phyloP scores from a whole-genome alignment of 805 yeast species.

The Pichia eremophila region DNA sequence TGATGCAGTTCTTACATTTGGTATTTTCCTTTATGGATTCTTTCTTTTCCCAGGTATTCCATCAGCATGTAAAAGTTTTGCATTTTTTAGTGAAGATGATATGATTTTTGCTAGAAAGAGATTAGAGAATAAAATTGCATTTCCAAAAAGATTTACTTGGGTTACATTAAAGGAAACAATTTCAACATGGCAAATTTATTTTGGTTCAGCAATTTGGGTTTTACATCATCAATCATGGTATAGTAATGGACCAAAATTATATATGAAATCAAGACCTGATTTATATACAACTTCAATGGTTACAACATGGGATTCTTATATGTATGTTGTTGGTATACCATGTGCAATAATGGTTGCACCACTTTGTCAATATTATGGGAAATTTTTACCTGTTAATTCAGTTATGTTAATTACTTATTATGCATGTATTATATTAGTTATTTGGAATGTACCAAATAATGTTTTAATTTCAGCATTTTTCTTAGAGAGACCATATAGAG shows the following conservation, averaged over 20 bases:
- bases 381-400: conserved; percentile 36
- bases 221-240: conserved; percentile 52
- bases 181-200: conserved; percentile 52
- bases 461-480: conserved; percentile 60
- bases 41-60: conserved; percentile 57
- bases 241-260: conserved; percentile 42
- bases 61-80: conserved; percentile 37
- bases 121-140: conserved; percentile 27
- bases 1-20: conserved; percentile 33
- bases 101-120: conserved; percentile 41
- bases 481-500: conserved; percentile 49
- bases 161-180: conserved; percentile 45
- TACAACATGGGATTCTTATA: conserved; percentile 42
- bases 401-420: conserved; percentile 45
- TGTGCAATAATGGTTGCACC: conserved; percentile 10
- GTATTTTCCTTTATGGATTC: conserved; percentile 20
- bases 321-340: conserved; percentile 49
- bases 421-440: conserved; percentile 46
- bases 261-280: conserved; percentile 50
- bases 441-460: conserved; percentile 47
- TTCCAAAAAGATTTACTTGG: conserved; percentile 25
- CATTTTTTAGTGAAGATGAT: conserved; percentile 47
- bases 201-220: conserved; percentile 48
- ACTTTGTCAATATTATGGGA: conserved; percentile 29
- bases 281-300: conserved; percentile 34